These are phyloP conservation scores for Fusarium sp. DNA, from an alignment of 2,329 filamentous ascomycete genomes.

Conservation along the genomic window DNA sequence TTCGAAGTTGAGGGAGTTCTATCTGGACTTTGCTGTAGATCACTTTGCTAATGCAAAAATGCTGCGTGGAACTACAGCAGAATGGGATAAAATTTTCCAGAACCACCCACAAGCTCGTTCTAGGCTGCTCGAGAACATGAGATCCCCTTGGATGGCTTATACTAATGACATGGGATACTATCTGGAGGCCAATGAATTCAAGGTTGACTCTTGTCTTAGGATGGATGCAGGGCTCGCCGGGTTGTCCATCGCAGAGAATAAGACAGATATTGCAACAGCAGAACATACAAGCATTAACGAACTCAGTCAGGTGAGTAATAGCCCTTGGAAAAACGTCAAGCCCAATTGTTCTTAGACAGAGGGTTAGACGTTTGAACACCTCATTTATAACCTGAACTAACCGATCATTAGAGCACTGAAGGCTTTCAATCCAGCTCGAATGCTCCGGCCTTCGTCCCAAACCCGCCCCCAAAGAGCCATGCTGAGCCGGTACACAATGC, in stretches of 20 bases:
- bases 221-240: not conserved
- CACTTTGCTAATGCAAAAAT: not conserved
- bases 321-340: not conserved
- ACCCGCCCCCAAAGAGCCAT: too few species aligned
- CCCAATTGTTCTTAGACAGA: accelerated
- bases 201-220: not conserved
- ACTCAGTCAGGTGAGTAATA: not conserved
- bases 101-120: not conserved
- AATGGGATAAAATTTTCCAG: not conserved
- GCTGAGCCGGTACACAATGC: not conserved
- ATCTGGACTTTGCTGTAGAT: not conserved
- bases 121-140: not conserved
- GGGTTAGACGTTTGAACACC: not conserved
- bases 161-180: not conserved
- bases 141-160: accelerated
- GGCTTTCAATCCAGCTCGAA: not conserved
- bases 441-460: not conserved
- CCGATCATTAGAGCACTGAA: not conserved
- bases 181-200: accelerated
- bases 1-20: not conserved
- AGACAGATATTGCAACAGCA: not conserved
- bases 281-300: accelerated
- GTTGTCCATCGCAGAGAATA: not conserved
- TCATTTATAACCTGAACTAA: not conserved
- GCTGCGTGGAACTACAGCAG: not conserved